Evolutionary conservation across 2,329 filamentous ascomycete species (phyloP), one percentile per base, ranked within the genome.

Genomic region (Apiospora phragmitis): DNA sequence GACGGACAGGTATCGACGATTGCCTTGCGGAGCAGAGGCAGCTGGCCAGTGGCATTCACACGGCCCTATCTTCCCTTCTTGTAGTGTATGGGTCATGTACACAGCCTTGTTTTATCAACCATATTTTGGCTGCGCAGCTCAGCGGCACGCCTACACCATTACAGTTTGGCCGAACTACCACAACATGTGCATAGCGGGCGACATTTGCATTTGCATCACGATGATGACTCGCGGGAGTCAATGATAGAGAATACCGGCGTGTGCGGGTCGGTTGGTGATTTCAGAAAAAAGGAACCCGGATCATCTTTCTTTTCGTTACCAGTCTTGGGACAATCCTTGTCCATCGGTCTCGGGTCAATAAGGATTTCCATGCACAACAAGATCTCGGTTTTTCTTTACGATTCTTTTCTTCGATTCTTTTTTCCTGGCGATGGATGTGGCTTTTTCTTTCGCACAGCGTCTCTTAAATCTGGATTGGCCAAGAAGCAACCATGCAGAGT

Each of bases 11-110:
- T 38, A n/a, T 21, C 43, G 43, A 70, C 55, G 24, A 59, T 65
- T 65, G 69, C 66, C 66, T 71, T 70, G 69, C 70, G 35, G 67
- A 42, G 69, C 71, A 45, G 51, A 68, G 67, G 51, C 69, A 69
- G 67, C 35, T 67, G 32, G 59, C 51, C 66, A 43, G 66, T 62
- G 55, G 21, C 55, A 70, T 26, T 49, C 67, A 67, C 68, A 69
- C 68, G 66, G 43, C 43, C 42, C 32, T 45, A 69, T 51, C 42
- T 70, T 66, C 38, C 26, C 24, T 68, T 70, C 67, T 70, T 69
- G 66, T 69, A 70, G 68, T 70, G 68, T 70, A 49, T 70, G 67
- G 59, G 49, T 45, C 69, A 38, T 55, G 51, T 51, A 65, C 62
- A 69, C 69, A 72, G 47, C 35, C 59, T 70, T 41, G 67, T 43